These are phyloP conservation scores for Hypoxylon sp. DNA, from an alignment of 2,329 filamentous ascomycete genomes.

Conservation along the genomic window DNA sequence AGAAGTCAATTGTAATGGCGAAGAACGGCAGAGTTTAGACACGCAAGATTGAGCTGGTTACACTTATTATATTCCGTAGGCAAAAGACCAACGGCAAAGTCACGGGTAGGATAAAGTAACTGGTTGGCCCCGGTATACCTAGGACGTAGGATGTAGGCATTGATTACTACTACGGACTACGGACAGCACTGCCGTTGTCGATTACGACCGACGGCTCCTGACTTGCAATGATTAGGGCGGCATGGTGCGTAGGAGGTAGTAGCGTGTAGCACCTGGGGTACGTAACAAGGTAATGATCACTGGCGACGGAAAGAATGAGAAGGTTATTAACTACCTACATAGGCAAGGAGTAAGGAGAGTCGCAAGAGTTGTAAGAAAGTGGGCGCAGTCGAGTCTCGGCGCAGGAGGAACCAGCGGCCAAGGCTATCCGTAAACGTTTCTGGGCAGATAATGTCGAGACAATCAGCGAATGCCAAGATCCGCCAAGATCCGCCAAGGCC, in stretches of 20 bases:
- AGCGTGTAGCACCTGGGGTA: slow-evolving; percentile 25
- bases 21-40: neutral
- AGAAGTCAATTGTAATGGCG: neutral
- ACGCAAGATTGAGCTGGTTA: neutral
- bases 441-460: slow-evolving; percentile 39
- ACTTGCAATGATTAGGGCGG: neutral
- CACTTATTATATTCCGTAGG: neutral
- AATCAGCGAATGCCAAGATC: slow-evolving; percentile 47
- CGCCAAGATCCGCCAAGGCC: slow-evolving; percentile 45
- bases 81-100: neutral
- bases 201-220: slow-evolving; percentile 1
- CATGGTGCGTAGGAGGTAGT: neutral
- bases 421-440: slow-evolving; percentile 4
- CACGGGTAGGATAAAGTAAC: neutral
- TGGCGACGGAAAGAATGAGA: slow-evolving; percentile 1
- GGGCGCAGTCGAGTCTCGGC: slow-evolving; percentile 48
- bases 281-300: slow-evolving; percentile 37
- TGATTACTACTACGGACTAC: slow-evolving; percentile 3
- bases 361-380: slow-evolving; percentile 31
- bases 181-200: neutral
- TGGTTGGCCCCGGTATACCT: neutral
- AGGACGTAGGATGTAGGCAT: no score
- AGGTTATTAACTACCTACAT: slow-evolving; percentile 36
- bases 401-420: slow-evolving; percentile 45
- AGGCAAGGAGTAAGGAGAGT: slow-evolving; percentile 1